Evolutionary conservation across 2,329 filamentous ascomycete genomes (phyloP), one percentile per base, ranked within the genome.

Genomic region (Ascochyta clinopodiicola): DNA sequence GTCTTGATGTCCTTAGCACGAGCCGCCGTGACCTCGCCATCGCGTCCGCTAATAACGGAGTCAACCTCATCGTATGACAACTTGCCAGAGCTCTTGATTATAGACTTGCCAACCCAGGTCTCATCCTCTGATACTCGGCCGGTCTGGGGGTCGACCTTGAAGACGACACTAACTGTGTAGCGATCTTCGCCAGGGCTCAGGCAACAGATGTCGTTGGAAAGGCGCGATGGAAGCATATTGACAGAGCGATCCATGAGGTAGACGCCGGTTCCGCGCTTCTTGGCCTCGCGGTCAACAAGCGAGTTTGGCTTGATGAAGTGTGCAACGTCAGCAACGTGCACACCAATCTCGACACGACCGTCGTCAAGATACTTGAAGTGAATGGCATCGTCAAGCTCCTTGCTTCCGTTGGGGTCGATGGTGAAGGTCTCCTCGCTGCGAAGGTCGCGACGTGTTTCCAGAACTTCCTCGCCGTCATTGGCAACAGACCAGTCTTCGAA

Each of bases 271-370:
- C 94, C 94, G 63, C 95, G 91, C 84, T 98, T 99, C 85, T 95
- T 96, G 10, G 95, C 95, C 78, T 99, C 95, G 42, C 95, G 89
- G 71, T 99, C 95, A 45, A 98, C 93, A 40, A 98, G 85, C 15
- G 93, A 96, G 80, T 96, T 96, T 43, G 89, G 84, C 83, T 98
- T 98, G 75, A 99, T 91, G 73, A 99, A 99, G 79, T 99, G 92
- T 58, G 95, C 89, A 64, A 98, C 89, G 76, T 99, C 95, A 29
- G 94, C 88, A 71, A 99, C 91, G 78, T 99, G 95, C 53, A 98
- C 87, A 79, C 93, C 95, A 66, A 99, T 90, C 75, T 99, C 94
- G 61, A 97, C 88, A 76, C 91, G 90, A 71, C 91, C 92, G 76
- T 96, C 90, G 13, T 85, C 80, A 51, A 92, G 85, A 35, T 87